These are phyloP conservation scores for Penicillium palitans DNA, from an alignment of 2,329 filamentous ascomycete genomes.

Conservation along the genomic window DNA sequence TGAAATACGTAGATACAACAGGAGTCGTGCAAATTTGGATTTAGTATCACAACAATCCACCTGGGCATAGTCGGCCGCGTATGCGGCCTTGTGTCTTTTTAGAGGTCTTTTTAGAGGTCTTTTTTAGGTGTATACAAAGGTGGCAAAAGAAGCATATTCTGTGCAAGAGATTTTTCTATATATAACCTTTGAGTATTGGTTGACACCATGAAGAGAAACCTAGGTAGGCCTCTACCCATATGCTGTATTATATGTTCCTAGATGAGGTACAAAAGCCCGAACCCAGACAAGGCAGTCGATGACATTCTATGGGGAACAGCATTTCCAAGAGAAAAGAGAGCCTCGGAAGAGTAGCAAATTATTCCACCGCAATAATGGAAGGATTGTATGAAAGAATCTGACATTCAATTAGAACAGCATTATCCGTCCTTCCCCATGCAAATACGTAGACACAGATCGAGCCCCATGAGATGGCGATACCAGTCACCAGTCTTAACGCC, in stretches of 20 bases:
- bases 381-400: not conserved
- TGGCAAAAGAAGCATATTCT: no score
- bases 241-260: not conserved
- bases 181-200: not conserved
- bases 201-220: not conserved
- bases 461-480: not conserved
- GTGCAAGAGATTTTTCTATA: no score
- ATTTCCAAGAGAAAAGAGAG: no score
- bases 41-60: not conserved
- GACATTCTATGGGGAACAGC: not conserved
- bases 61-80: no score
- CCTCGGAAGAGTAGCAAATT: not conserved
- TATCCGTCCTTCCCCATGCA: not conserved
- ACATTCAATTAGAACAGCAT: not conserved
- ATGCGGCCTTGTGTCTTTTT: no score
- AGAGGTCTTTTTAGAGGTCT: no score
- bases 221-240: not conserved
- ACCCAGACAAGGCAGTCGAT: not conserved
- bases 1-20: not conserved
- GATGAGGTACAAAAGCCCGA: not conserved
- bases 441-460: not conserved
- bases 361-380: not conserved
- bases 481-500: conserved; percentile 4
- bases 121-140: no score
- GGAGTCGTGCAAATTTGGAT: not conserved